Evolutionary conservation across 2,329 filamentous ascomycete genomes (phyloP), one percentile per base, ranked within the genome.

Genomic region (Verticillium isaacii): DNA sequence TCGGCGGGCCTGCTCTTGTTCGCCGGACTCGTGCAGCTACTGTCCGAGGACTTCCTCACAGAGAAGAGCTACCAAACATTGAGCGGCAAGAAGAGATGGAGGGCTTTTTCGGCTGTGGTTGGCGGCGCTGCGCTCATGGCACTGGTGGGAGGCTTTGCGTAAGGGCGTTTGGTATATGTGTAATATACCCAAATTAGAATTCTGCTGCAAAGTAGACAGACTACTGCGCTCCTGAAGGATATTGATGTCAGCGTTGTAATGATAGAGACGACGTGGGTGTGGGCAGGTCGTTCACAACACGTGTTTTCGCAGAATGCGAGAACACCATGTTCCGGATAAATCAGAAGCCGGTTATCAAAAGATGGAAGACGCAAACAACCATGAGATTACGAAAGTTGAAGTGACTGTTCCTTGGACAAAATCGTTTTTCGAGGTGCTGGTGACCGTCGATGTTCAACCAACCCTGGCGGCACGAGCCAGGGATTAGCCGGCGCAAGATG

Each of bases 31-130:
- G 92, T 96, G 4, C 91, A 96, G 76, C 80, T 96, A 23, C 80
- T 96, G 56, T 90, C 91, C 0, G 92, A 96, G 74, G 92, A 96
- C 69, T 96, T 96, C 68, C 70, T 93, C 63, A 87, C 85, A 14
- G 89, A 92, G 67, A 89, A 90, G 78, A 91, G 88, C 73, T 92
- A 90, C 80, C 82, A 81, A 67, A 79, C 84, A 23, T 76, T 92
- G 41, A 83, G 82, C 62, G 89, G 89, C 0, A 82, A 75, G 69
- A 85, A 79, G 68, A 79, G 89, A 37, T 75, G 87, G 14, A 80
- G 83, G 58, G 89, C 89, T 0, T 91, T 86, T 61, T 62, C 86
- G 34, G 77, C 87, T 5, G 88, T 92, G 2, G 78, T 88, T 32
- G 77, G 78, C 1, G 89, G 89, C 0, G 87, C 89, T 0, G 76